These are phyloP conservation scores for Colletotrichum tofieldiae DNA, from an alignment of 2,329 filamentous ascomycete genomes.

Conservation along the genomic window DNA sequence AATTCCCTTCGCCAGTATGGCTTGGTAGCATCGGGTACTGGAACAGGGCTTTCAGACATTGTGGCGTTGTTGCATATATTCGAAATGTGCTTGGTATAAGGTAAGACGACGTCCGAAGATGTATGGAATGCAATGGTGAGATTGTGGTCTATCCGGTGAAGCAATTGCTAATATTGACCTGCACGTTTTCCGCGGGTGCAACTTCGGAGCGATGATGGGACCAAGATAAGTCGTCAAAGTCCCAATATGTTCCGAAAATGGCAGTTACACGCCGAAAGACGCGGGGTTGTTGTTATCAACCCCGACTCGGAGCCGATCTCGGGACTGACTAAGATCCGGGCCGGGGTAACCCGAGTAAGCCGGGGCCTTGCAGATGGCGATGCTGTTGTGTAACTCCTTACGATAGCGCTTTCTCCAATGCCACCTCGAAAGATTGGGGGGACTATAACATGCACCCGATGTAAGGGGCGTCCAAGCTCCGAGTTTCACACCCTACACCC, in stretches of 20 bases:
- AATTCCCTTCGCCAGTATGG: constrained; percentile 38
- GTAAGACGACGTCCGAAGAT: neutral
- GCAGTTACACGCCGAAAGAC: constrained; percentile 9
- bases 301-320: constrained; percentile 35
- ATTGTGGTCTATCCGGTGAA: neutral
- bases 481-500: neutral
- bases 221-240: neutral
- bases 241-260: neutral
- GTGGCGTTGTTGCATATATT: neutral
- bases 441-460: neutral
- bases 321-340: constrained; percentile 6
- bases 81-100: neutral
- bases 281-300: constrained; percentile 19
- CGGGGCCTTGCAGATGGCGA: neutral
- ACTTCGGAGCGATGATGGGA: neutral
- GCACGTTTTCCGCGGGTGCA: neutral
- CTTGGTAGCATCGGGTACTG: constrained; percentile 24
- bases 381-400: neutral
- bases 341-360: neutral
- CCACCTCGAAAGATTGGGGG: neutral
- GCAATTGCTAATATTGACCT: neutral
- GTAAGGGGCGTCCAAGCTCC: no score
- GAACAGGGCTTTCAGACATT: constrained; percentile 21
- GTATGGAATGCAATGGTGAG: neutral
- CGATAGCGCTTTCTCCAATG: neutral